Conservation (phyloP, 164 flowering plant species). For the Macadamia tetraphylla region DNA sequence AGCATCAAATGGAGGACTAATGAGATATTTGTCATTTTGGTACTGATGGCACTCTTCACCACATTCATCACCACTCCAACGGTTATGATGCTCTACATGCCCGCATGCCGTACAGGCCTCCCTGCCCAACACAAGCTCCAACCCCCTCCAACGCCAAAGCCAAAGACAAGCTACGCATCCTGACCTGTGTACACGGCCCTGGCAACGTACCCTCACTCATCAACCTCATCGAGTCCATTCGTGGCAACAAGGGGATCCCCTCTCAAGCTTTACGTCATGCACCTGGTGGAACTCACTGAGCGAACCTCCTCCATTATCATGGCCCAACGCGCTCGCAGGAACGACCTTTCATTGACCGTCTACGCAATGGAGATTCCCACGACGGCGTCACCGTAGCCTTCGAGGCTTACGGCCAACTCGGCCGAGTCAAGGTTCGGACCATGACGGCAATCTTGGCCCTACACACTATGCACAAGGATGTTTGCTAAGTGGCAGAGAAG, state of each 20-base stretch:
- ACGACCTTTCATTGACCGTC: conserved; percentile 36
- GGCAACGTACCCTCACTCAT: conserved; percentile 48
- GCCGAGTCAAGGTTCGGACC: conserved; percentile 47
- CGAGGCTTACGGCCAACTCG: conserved; percentile 28
- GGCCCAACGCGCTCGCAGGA: conserved; percentile 45
- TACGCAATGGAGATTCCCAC: neutral
- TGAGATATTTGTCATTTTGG: conserved; percentile 61
- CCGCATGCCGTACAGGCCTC: conserved; percentile 23
- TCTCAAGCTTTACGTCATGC: conserved; percentile 54
- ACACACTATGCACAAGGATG: conserved; percentile 73
- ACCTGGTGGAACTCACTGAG: conserved; percentile 63
- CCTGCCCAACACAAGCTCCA: conserved; percentile 18
- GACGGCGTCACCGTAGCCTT: conserved; percentile 18
- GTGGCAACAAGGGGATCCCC: conserved; percentile 27
- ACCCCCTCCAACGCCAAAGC: neutral
- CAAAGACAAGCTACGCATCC: conserved; percentile 38
- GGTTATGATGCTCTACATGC: conserved; percentile 59
- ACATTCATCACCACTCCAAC: conserved; percentile 77
- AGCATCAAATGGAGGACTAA: conserved; percentile 36
- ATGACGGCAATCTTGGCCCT: conserved; percentile 51
- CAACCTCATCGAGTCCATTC: conserved; percentile 45
- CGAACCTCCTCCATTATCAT: conserved; percentile 62
- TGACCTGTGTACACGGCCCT: conserved; percentile 55
- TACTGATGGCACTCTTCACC: conserved; percentile 73
- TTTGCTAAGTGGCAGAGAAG: conserved; percentile 56